Conservation (phyloP, 73 alveolate species). For the Breviolum minutum region DNA sequence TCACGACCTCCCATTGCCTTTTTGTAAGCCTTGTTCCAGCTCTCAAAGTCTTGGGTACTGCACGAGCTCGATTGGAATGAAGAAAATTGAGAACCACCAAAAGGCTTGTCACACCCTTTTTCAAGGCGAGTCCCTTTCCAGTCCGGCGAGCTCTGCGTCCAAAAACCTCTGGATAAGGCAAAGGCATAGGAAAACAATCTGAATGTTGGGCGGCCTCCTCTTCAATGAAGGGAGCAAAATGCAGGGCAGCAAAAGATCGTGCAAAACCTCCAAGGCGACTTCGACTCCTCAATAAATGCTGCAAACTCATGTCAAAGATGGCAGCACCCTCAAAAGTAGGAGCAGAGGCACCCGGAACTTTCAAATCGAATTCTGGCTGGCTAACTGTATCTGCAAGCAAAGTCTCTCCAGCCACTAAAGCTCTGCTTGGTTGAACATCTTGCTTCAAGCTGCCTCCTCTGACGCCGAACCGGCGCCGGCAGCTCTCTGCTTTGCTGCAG, state of each 20-base stretch:
- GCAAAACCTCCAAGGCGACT: neutral
- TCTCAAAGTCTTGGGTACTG: neutral
- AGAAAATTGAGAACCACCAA: neutral
- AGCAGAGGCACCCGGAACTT: neutral
- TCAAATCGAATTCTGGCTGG: slow-evolving; percentile 10
- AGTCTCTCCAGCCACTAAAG: neutral
- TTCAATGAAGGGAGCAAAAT: neutral
- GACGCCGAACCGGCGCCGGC: too few relatives aligned
- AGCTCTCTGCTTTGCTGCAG: neutral
- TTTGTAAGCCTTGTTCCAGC: neutral
- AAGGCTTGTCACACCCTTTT: neutral
- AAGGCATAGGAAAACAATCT: neutral
- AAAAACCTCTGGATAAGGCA: neutral
- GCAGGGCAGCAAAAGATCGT: neutral
- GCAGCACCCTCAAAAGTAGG: neutral
- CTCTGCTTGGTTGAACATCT: neutral
- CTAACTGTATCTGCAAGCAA: neutral
- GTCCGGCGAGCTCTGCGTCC: neutral
- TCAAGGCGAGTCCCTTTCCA: neutral
- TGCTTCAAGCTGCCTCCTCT: too few relatives aligned
- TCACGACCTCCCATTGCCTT: neutral
- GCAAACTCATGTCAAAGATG: neutral
- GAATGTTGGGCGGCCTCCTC: neutral
- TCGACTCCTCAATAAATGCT: neutral
- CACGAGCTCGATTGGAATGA: neutral